phyloP scores from a whole-genome alignment of 2,329 filamentous ascomycete genomes.

The Stachybotrys elegans region DNA sequence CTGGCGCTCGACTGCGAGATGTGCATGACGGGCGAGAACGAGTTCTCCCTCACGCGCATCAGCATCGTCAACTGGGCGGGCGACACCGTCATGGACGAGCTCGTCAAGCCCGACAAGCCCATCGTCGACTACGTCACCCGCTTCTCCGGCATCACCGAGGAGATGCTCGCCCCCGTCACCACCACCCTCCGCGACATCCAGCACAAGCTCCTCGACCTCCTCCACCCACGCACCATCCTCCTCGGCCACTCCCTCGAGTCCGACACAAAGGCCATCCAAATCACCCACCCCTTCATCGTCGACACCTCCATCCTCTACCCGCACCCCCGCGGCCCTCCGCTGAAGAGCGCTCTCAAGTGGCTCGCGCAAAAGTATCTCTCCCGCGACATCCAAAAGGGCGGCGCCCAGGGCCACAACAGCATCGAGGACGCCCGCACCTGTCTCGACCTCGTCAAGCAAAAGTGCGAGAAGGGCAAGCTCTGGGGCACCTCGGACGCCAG shows the following conservation, averaged over 20 bases:
- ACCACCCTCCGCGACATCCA: conserved; percentile 84
- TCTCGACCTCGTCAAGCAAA: conserved; percentile 88
- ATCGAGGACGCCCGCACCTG: conserved; percentile 89
- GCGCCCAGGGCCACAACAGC: conserved; percentile 74
- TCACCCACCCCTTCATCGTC: conserved; percentile 89
- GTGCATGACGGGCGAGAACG: conserved; percentile 78
- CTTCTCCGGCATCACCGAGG: conserved; percentile 87
- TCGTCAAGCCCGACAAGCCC: conserved; percentile 85
- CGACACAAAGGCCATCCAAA: conserved; percentile 75
- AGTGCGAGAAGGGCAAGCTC: conserved; percentile 84
- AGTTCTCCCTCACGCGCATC: conserved; percentile 82
- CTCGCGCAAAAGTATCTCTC: conserved; percentile 80
- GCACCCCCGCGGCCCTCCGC: conserved; percentile 80
- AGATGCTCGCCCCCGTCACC: conserved; percentile 76
- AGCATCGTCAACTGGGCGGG: conserved; percentile 86
- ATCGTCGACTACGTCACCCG: conserved; percentile 89
- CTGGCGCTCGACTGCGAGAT: conserved; percentile 94
- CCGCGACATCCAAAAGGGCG: conserved; percentile 82
- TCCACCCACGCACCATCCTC: conserved; percentile 69
- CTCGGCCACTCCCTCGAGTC: conserved; percentile 79
- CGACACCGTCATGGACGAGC: conserved; percentile 74
- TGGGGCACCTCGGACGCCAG: conserved; percentile 80
- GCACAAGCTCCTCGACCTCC: conserved; percentile 62
- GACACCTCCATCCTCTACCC: conserved; percentile 89
- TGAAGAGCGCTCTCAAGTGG: conserved; percentile 89